Evolutionary conservation across 768 basidiomycete species (phyloP).

Genomic region (Kwoniella sp.): DNA sequence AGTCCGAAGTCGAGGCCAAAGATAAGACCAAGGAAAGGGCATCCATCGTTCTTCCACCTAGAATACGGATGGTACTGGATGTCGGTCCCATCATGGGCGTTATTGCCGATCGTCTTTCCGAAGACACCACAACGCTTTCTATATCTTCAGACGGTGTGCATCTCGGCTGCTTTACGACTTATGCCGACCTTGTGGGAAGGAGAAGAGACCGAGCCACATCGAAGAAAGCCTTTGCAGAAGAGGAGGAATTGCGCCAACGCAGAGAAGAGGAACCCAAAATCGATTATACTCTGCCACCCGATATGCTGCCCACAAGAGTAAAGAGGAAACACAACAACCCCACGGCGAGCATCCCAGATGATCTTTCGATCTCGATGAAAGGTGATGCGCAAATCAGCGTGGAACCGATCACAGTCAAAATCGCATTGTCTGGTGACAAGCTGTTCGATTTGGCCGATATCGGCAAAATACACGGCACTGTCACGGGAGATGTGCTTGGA

Average conservation of each 20-base stretch:
- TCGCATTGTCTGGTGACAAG: conserved; percentile 28
- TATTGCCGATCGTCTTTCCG: conserved; percentile 34
- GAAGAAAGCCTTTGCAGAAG: conserved; percentile 35
- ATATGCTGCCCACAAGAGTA: conserved; percentile 36
- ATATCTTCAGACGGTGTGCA: conserved; percentile 39
- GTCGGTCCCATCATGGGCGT: conserved; percentile 38
- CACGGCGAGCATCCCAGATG: conserved; percentile 29
- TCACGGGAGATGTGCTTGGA: conserved; percentile 38
- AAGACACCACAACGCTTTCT: conserved; percentile 34
- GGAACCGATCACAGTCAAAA: conserved; percentile 38
- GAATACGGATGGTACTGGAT: conserved; percentile 43
- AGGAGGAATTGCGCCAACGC: conserved; percentile 32
- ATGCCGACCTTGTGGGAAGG: conserved; percentile 35
- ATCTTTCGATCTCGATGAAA: conserved; percentile 35
- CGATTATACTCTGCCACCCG: conserved; percentile 31
- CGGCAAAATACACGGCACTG: conserved; percentile 32
- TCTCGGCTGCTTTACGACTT: conserved; percentile 39
- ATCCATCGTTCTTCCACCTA: conserved; percentile 33
- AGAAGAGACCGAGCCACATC: conserved; percentile 27
- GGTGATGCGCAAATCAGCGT: conserved; percentile 26
- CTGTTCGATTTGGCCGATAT: conserved; percentile 36
- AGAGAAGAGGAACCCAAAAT: conserved; percentile 16
- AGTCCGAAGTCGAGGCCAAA: background rate
- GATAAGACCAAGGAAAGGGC: conserved; percentile 4
- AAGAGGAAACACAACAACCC: conserved; percentile 15